phyloP scores from a whole-genome alignment of 2,329 filamentous ascomycete species.

The Microdochium trichocladiopsis region DNA sequence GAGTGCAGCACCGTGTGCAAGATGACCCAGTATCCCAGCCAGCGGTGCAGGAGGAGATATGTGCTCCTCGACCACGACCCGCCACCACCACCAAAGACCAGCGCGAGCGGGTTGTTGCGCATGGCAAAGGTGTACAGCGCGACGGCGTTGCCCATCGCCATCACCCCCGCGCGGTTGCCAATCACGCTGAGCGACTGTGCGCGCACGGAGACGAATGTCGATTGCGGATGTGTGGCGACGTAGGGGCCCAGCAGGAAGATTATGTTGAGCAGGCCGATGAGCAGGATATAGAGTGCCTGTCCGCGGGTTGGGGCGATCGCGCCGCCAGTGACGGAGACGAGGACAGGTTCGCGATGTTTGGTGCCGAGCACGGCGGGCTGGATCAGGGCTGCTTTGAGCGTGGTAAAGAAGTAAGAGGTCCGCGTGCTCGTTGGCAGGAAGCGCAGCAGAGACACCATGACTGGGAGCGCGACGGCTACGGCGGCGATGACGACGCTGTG shows the following conservation, averaged over 20 bases:
- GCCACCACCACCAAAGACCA: constrained; percentile 21
- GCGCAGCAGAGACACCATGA: not conserved
- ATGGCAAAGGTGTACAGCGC: constrained; percentile 22
- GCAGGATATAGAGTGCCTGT: constrained; percentile 9
- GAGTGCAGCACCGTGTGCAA: constrained; percentile 22
- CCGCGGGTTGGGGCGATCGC: constrained; percentile 15
- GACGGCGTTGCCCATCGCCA: constrained; percentile 25
- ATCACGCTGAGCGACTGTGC: constrained; percentile 4
- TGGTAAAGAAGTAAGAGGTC: constrained; percentile 1
- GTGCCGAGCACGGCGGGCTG: constrained; percentile 14
- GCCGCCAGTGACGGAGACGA: constrained; percentile 3
- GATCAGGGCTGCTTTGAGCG: constrained; percentile 12
- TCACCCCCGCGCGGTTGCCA: constrained; percentile 19
- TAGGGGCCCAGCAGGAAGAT: constrained; percentile 1
- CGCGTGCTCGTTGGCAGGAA: not conserved
- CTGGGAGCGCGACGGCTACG: not conserved
- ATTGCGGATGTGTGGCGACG: not conserved
- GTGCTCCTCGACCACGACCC: constrained; percentile 29
- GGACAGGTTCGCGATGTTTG: constrained; percentile 9
- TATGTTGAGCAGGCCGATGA: constrained; percentile 8
- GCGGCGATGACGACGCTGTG: not conserved
- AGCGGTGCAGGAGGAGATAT: constrained; percentile 27
- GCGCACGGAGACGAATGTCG: constrained; percentile 3
- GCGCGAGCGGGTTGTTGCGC: constrained; percentile 26
- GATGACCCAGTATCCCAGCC: constrained; percentile 19